These are phyloP conservation scores for Diutina siamensis DNA, from an alignment of 1,139 yeast genomes.

Conservation along the genomic window DNA sequence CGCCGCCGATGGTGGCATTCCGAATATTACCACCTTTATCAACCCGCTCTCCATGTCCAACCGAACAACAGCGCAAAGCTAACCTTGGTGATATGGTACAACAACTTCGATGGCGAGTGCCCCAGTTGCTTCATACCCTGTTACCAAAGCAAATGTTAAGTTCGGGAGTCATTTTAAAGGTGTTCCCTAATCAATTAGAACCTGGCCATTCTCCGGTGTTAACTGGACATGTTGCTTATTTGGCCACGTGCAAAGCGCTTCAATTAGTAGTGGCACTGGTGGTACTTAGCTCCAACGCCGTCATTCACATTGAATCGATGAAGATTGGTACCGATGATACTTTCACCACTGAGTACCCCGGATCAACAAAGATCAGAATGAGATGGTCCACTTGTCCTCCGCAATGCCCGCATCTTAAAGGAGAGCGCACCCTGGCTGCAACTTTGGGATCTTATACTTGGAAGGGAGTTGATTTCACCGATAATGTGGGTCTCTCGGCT, in stretches of 20 bases:
- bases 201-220: constrained; percentile 56
- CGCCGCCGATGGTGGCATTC: background rate
- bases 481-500: background rate
- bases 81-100: constrained; percentile 54
- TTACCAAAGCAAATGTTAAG: constrained; percentile 41
- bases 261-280: constrained; percentile 44
- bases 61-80: constrained; percentile 21
- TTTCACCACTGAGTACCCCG: constrained; percentile 24
- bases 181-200: constrained; percentile 20
- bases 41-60: background rate
- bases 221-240: constrained; percentile 48
- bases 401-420: constrained; percentile 34
- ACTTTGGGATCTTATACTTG: background rate
- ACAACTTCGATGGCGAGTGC: constrained; percentile 40
- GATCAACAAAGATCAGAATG: constrained; percentile 42
- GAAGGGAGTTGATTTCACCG: background rate
- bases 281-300: constrained; percentile 37
- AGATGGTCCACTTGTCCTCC: constrained; percentile 54
- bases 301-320: constrained; percentile 39
- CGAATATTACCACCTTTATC: background rate
- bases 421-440: constrained; percentile 1
- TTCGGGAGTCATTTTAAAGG: constrained; percentile 40
- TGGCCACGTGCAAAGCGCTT: constrained; percentile 40
- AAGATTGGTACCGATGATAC: constrained; percentile 16
- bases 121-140: constrained; percentile 38